Evolutionary conservation across 352 stramenopile genomes (phyloP).

Genomic region (Globisporangium solare): DNA sequence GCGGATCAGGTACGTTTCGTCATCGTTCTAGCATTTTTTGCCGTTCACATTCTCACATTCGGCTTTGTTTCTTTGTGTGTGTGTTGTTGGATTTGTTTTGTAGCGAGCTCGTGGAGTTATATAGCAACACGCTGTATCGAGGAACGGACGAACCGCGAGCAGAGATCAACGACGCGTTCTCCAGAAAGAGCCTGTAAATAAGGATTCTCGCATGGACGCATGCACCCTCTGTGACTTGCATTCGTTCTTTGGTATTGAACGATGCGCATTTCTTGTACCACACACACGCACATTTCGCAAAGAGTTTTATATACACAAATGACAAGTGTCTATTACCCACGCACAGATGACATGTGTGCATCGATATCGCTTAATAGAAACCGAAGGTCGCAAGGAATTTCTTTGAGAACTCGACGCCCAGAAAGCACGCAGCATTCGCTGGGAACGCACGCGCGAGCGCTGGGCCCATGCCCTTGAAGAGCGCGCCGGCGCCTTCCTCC

Average conservation of each 20-base stretch:
- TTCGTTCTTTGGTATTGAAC: too few species aligned
- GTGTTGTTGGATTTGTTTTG: background rate
- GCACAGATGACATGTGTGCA: background rate
- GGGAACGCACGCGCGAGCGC: conserved; percentile 94
- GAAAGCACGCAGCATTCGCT: conserved; percentile 96
- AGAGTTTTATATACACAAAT: background rate
- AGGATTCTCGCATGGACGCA: too few species aligned
- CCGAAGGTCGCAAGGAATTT: conserved; percentile 74
- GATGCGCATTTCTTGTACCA: background rate
- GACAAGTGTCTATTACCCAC: background rate
- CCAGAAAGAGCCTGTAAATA: conserved; percentile 61
- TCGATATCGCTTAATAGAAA: conserved; percentile 49
- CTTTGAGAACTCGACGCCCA: conserved; percentile 85
- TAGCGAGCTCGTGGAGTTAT: conserved; percentile 77
- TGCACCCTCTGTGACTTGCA: too few species aligned
- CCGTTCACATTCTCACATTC: background rate
- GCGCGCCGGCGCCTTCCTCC: conserved; percentile 88
- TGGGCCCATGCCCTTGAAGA: conserved; percentile 94
- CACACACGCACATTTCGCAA: background rate
- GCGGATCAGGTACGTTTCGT: conserved; percentile 54
- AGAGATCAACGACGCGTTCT: conserved; percentile 82
- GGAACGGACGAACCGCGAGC: conserved; percentile 80
- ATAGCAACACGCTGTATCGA: conserved; percentile 83
- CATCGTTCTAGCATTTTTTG: too few species aligned
- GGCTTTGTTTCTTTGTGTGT: conserved; percentile 2